phyloP scores from a whole-genome alignment of 495 filamentous ascomycete species.

The Gamarada debralockiae region DNA sequence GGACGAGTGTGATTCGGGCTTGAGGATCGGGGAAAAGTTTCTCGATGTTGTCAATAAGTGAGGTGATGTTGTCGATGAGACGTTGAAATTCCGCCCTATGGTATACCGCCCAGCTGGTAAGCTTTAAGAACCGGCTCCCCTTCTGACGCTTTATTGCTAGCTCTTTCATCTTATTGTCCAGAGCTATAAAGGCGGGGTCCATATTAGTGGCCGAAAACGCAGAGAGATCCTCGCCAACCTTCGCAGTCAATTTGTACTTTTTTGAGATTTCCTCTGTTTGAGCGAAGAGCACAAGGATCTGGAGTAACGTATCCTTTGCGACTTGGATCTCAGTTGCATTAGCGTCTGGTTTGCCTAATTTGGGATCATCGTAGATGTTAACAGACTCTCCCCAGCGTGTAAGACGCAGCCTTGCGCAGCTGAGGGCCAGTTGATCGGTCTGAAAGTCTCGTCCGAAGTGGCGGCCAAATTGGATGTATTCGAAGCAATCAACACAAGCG shows the following conservation, averaged over 20 bases:
- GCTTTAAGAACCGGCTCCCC: slow-evolving; percentile 13
- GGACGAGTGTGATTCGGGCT: neutral
- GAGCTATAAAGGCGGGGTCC: slow-evolving; percentile 11
- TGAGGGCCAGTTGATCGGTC: slow-evolving; percentile 26
- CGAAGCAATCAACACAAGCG: slow-evolving; percentile 38
- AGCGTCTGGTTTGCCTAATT: slow-evolving; percentile 4
- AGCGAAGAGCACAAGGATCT: slow-evolving; percentile 25
- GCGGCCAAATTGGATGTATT: slow-evolving; percentile 36
- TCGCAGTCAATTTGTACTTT: slow-evolving; percentile 18
- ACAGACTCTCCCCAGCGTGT: slow-evolving; percentile 31
- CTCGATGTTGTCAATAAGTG: slow-evolving; percentile 19
- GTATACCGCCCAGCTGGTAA: slow-evolving; percentile 27
- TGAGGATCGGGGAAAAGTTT: slow-evolving; percentile 15
- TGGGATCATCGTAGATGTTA: slow-evolving; percentile 16
- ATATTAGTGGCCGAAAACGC: slow-evolving; percentile 17
- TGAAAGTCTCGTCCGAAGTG: slow-evolving; percentile 32
- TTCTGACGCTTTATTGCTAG: slow-evolving; percentile 23
- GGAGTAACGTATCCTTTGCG: slow-evolving; percentile 20
- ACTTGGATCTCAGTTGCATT: slow-evolving; percentile 13
- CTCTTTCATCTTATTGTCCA: slow-evolving; percentile 20
- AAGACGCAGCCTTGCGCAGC: slow-evolving; percentile 24
- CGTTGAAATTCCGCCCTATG: slow-evolving; percentile 16
- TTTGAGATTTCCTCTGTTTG: slow-evolving; percentile 22
- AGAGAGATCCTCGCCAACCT: slow-evolving; percentile 19
- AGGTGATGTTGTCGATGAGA: slow-evolving; percentile 11